Conservation (phyloP, 306 rosid species). For the Castanea mollissima region DNA sequence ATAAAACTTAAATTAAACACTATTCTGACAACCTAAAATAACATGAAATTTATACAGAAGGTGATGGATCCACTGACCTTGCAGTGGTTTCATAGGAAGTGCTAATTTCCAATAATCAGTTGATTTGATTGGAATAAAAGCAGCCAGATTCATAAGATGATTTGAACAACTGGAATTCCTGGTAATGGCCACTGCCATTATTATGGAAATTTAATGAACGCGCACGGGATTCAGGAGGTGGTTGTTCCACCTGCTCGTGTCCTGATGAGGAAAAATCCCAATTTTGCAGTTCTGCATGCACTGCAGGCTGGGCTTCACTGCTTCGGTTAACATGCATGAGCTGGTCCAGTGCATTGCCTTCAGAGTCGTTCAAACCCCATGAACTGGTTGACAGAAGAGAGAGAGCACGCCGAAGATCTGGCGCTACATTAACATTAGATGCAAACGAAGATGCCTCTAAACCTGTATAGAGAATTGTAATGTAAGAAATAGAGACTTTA, state of each 20-base stretch:
- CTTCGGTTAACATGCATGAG: not conserved
- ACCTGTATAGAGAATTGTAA: not conserved
- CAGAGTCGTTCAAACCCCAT: not conserved
- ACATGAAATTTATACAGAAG: not conserved
- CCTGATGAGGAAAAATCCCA: not conserved
- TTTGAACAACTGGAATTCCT: constrained; percentile 1
- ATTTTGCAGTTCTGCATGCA: not conserved
- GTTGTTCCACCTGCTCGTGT: not conserved
- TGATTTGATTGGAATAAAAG: constrained; percentile 2
- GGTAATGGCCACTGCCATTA: not conserved
- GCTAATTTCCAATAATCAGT: not conserved
- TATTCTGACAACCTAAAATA: not conserved
- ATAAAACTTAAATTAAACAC: not conserved
- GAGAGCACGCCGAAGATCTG: constrained; percentile 5
- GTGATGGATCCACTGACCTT: not conserved
- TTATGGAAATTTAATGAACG: not conserved
- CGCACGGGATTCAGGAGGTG: not conserved
- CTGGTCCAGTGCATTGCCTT: not conserved
- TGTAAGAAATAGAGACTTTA: not conserved
- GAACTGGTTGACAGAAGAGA: constrained; percentile 6
- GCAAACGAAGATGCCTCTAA: not conserved
- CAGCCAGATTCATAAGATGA: not conserved
- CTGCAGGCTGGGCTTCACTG: not conserved
- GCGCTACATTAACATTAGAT: not conserved
- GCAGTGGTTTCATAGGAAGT: not conserved